Percentiles rank a stretch among this genome's conserved stretches.
Conservation (phyloP, 768 basidiomycete genomes). For the Trametes punicea region DNA sequence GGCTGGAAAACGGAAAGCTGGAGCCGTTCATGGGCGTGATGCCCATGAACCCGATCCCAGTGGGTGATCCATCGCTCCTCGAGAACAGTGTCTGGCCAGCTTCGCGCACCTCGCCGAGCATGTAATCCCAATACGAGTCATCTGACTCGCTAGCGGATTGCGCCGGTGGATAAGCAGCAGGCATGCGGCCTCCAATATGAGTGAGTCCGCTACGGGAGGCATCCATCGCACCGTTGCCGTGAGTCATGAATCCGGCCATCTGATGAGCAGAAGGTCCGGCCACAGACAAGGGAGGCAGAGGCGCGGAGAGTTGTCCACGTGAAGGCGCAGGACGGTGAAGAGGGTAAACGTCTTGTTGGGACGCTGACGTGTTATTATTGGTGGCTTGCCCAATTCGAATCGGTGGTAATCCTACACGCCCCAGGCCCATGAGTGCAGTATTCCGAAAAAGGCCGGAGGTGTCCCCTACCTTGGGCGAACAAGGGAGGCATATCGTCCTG, state of each 20-base stretch:
- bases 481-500: conserved; percentile 1
- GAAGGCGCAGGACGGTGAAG: neutral
- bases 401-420: conserved; percentile 6
- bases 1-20: neutral
- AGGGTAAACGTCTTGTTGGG: neutral
- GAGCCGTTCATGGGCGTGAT: neutral
- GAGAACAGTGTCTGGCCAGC: neutral
- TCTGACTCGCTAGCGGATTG: conserved; percentile 1
- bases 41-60: conserved; percentile 1
- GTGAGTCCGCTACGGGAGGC: conserved; percentile 1
- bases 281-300: conserved; percentile 7
- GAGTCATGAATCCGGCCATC: neutral
- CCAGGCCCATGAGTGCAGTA: neutral
- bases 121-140: conserved; percentile 8
- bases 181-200: neutral
- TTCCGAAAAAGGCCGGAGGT: neutral
- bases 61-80: neutral
- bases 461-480: conserved; percentile 3
- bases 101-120: conserved; percentile 2
- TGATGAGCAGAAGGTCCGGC: neutral
- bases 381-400: neutral
- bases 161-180: neutral
- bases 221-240: neutral
- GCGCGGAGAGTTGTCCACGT: neutral
- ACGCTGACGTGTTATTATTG: neutral